Evolutionary conservation across 176 grass and related monocot genomes (phyloP).

Genomic region (Raddia guianensis): DNA sequence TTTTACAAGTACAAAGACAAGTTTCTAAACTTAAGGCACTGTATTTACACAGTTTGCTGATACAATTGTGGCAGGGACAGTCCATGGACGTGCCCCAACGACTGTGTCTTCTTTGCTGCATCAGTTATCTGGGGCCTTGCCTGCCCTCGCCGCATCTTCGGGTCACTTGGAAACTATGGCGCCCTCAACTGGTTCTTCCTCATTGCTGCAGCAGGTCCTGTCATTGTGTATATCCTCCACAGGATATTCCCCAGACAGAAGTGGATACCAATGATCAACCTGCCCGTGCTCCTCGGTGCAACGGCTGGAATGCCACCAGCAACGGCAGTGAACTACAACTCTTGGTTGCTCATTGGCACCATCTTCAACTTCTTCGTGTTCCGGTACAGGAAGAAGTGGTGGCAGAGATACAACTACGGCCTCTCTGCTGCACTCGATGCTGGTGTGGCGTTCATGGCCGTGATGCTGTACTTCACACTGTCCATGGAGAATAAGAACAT

Average conservation of each 20-base stretch:
- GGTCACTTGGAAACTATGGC: conserved; percentile 51
- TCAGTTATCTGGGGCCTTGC: conserved; percentile 90
- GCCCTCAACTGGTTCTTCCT: conserved; percentile 85
- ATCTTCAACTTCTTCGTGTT: conserved; percentile 82
- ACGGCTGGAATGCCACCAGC: conserved; percentile 72
- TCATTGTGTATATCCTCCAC: conserved; percentile 66
- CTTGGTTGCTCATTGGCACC: conserved; percentile 64
- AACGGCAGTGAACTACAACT: conserved; percentile 68
- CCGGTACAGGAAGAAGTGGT: conserved; percentile 76
- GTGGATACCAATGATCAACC: conserved; percentile 80
- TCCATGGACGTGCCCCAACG: conserved; percentile 74
- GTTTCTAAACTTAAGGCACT: conserved; percentile 18
- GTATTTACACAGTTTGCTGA: conserved; percentile 51
- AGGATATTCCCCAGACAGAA: conserved; percentile 54
- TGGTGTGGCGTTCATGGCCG: conserved; percentile 79
- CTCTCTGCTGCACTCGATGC: conserved; percentile 69
- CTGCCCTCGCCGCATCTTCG: conserved; percentile 61
- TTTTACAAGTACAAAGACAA: neutral
- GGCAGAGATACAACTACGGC: conserved; percentile 87
- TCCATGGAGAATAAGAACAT: conserved; percentile 56
- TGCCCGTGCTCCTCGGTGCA: conserved; percentile 78
- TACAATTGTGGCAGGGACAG: conserved; percentile 76
- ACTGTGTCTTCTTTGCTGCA: conserved; percentile 77
- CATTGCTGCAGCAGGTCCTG: conserved; percentile 51
- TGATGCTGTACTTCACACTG: conserved; percentile 70